A percentile compares a stretch with the other conserved stretches of the same genome.
phyloP scores from a whole-genome alignment of 2,329 filamentous ascomycete genomes.

The Sclerotiophoma versabilis region DNA sequence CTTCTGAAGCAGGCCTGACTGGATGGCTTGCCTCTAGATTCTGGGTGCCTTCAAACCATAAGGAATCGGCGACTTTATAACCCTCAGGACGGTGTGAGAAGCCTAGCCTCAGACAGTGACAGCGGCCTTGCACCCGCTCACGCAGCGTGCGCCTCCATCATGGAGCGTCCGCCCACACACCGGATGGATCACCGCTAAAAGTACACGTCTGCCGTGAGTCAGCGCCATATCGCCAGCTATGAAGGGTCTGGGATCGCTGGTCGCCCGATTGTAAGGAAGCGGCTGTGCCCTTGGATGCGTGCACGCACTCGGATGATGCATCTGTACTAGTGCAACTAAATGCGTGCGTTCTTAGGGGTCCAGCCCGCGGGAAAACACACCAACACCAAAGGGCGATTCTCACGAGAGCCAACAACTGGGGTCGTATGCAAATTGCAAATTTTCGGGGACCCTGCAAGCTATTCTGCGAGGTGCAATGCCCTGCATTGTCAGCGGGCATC shows the following conservation, averaged over 20 bases:
- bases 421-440: constrained; percentile 1
- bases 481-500: not conserved
- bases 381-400: constrained; percentile 7
- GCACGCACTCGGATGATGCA: constrained; percentile 4
- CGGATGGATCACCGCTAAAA: not conserved
- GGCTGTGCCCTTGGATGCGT: constrained; percentile 13
- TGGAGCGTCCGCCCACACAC: not conserved
- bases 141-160: constrained; percentile 5
- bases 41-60: not conserved
- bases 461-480: not conserved
- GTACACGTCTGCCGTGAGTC: constrained; percentile 7
- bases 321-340: constrained; percentile 7
- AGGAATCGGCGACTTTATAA: constrained; percentile 12
- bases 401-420: constrained; percentile 5
- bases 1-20: not conserved
- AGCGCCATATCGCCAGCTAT: constrained; percentile 6
- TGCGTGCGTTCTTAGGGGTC: constrained; percentile 7
- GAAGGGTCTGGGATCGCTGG: constrained; percentile 2
- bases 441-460: not conserved
- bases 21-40: not conserved
- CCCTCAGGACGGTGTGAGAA: constrained; percentile 15
- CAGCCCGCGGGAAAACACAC: constrained; percentile 2
- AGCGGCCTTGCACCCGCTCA: constrained; percentile 9
- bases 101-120: constrained; percentile 11
- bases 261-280: constrained; percentile 4